Percentiles rank a stretch among this genome's conserved stretches.
phyloP scores from a whole-genome alignment of 768 basidiomycete species.

The Pisolithus tinctorius region DNA sequence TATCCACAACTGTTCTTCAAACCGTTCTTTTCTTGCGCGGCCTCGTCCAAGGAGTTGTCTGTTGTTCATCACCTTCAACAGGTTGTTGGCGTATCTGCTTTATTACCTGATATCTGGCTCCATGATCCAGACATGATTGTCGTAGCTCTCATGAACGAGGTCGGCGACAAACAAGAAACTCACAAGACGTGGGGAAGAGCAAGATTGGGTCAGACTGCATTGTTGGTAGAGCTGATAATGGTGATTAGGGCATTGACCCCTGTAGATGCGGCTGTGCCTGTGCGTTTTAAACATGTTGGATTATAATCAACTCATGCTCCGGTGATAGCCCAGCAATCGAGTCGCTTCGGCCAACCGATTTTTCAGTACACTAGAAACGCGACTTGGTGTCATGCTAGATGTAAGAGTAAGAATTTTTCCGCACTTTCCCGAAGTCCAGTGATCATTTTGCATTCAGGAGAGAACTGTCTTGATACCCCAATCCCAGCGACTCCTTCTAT shows the following conservation, averaged over 20 bases:
- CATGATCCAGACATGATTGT: slow-evolving; percentile 70
- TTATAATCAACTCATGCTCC: background rate
- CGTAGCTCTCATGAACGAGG: slow-evolving; percentile 56
- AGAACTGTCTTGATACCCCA: slow-evolving; percentile 40
- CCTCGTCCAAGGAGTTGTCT: slow-evolving; percentile 53
- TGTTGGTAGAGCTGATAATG: slow-evolving; percentile 57
- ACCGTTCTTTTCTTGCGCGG: slow-evolving; percentile 63
- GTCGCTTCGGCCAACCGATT: slow-evolving; percentile 26
- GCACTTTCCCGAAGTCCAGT: background rate
- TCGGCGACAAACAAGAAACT: slow-evolving; percentile 11
- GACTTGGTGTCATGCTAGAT: slow-evolving; percentile 49
- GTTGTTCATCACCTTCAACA: slow-evolving; percentile 54
- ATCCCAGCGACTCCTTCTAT: slow-evolving; percentile 54
- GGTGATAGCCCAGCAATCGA: background rate
- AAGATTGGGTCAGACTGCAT: slow-evolving; percentile 54
- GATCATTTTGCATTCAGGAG: slow-evolving; percentile 39
- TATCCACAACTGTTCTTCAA: slow-evolving; percentile 66
- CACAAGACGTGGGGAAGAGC: slow-evolving; percentile 37
- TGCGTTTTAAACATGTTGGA: slow-evolving; percentile 13
- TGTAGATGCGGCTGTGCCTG: slow-evolving; percentile 34
- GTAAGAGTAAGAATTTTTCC: slow-evolving; percentile 38
- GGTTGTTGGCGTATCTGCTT: slow-evolving; percentile 43
- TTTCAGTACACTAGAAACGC: slow-evolving; percentile 46
- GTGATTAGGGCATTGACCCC: slow-evolving; percentile 40
- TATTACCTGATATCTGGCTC: slow-evolving; percentile 59